Percentiles rank a stretch among this genome's conserved stretches.
phyloP scores from a whole-genome alignment of 2,329 filamentous ascomycete species.

The Seiridium cupressi region DNA sequence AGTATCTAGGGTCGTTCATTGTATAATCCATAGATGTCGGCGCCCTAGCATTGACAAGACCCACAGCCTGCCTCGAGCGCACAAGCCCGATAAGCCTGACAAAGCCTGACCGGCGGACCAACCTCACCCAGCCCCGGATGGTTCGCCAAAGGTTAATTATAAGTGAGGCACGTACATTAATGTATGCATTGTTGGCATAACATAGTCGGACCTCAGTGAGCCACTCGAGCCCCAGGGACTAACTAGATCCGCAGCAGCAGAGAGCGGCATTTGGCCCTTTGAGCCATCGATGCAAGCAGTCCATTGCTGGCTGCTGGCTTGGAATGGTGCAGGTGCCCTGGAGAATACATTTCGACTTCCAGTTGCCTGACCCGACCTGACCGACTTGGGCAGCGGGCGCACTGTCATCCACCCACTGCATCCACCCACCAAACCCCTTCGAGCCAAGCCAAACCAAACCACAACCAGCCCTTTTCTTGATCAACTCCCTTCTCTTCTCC shows the following conservation, averaged over 20 bases:
- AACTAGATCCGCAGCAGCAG: too few species aligned
- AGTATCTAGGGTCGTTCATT: background rate
- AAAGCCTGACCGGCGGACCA: background rate
- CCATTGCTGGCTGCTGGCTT: too few species aligned
- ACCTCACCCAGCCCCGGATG: background rate
- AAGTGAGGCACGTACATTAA: too few species aligned
- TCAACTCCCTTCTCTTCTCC: background rate
- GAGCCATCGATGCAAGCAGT: too few species aligned
- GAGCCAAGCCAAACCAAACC: conserved; percentile 3
- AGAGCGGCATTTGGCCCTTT: too few species aligned
- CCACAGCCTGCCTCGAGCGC: background rate
- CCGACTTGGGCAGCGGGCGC: background rate
- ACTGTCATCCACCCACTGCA: background rate
- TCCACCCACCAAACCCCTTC: conserved; percentile 1
- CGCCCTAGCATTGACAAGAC: conserved; percentile 3
- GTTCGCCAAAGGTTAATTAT: too few species aligned
- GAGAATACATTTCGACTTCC: too few species aligned
- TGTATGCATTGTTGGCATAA: too few species aligned
- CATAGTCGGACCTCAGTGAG: too few species aligned
- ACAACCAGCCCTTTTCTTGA: conserved; percentile 1
- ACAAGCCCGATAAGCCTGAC: background rate
- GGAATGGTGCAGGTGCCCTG: too few species aligned
- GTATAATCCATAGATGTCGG: background rate
- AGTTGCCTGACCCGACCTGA: background rate
- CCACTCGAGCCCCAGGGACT: too few species aligned